phyloP scores from a whole-genome alignment of 2,329 filamentous ascomycete genomes.

The Hypoxylon sp. region DNA sequence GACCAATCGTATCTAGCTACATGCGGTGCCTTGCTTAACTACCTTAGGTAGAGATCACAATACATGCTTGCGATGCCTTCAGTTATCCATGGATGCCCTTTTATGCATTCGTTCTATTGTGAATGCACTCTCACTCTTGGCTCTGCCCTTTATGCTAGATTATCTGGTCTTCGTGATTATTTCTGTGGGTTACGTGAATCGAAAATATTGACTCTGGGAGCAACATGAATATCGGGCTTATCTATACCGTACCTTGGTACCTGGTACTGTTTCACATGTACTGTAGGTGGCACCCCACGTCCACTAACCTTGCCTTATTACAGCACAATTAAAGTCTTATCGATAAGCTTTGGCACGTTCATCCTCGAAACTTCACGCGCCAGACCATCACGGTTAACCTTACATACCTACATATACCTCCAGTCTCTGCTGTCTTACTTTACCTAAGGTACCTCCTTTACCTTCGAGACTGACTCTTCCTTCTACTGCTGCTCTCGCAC shows the following conservation, averaged over 20 bases:
- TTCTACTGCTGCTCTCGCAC: not conserved
- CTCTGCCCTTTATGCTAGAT: too few species aligned
- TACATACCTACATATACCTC: not conserved
- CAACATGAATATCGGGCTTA: too few species aligned
- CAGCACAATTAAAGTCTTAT: conserved; percentile 25
- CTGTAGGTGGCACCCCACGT: too few species aligned
- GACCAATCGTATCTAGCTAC: not conserved
- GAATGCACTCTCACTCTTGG: not conserved
- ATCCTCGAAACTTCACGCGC: conserved; percentile 38
- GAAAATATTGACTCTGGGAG: too few species aligned
- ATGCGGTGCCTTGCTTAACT: not conserved
- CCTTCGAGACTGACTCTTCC: conserved; percentile 1
- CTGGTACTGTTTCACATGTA: not conserved
- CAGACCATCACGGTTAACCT: conserved; percentile 11
- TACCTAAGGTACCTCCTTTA: not conserved
- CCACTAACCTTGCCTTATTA: not conserved
- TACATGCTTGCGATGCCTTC: not conserved
- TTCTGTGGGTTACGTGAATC: too few species aligned
- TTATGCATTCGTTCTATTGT: too few species aligned
- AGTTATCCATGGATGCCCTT: not conserved
- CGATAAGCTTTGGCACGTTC: conserved; percentile 26
- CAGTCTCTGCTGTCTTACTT: too few species aligned
- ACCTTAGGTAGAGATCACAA: not conserved
- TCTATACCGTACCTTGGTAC: not conserved
- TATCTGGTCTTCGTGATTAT: not conserved